Conservation (phyloP, 352 stramenopile genomes). For the Aphanomyces stellatus region DNA sequence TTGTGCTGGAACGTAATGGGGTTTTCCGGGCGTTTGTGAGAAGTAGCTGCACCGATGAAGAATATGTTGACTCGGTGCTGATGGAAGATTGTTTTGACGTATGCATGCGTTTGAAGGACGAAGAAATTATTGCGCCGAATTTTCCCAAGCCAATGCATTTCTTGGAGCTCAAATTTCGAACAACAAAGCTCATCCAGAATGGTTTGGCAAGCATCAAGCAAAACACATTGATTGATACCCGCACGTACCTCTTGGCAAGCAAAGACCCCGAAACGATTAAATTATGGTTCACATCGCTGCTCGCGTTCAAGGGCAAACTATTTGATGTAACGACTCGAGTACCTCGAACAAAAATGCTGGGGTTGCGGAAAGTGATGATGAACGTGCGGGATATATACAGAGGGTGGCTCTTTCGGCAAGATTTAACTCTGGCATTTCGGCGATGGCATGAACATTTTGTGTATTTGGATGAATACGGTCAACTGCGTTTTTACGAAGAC, state of each 20-base stretch:
- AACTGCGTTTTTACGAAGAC: constrained; percentile 29
- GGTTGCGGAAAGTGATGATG: constrained; percentile 11
- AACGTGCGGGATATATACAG: constrained; percentile 49
- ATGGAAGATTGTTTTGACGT: constrained; percentile 11
- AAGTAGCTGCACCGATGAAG: background rate
- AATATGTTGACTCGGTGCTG: constrained; percentile 2
- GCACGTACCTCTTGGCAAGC: background rate
- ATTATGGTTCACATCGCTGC: background rate
- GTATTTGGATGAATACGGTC: constrained; percentile 55
- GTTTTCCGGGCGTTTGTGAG: background rate
- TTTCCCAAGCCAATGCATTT: background rate
- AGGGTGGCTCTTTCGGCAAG: constrained; percentile 75
- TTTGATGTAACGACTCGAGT: background rate
- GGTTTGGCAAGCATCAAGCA: background rate
- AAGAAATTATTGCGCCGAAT: background rate
- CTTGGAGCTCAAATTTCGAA: background rate
- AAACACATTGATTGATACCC: background rate
- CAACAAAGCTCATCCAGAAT: background rate
- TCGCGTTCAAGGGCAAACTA: background rate
- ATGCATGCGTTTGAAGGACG: background rate
- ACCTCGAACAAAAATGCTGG: background rate
- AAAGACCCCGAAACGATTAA: background rate
- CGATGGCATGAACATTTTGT: constrained; percentile 79
- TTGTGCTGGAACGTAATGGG: background rate
- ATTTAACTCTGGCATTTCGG: constrained; percentile 76